Evolutionary conservation across 2,329 filamentous ascomycete species (phyloP), one percentile per base, ranked within the genome.

Genomic region (Fusarium nodosum): DNA sequence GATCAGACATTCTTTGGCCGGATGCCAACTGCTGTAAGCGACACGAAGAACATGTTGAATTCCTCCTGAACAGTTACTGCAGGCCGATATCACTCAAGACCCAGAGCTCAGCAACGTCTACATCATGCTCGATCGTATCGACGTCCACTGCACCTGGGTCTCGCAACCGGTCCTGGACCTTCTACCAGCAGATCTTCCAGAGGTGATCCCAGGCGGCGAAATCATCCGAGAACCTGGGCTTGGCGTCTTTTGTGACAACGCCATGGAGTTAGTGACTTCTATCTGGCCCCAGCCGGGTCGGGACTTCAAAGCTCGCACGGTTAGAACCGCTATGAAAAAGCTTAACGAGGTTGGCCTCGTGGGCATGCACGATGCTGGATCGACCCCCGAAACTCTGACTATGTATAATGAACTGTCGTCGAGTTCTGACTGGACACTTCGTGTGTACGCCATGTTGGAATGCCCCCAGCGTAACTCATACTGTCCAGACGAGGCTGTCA

Each of bases 161-260:
- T 92, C 90, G 1, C 81, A 87, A 28, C 83, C 88, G 20, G 87
- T 92, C 3, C 82, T 92, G 4, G 79, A 84, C 48, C 82, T 92
- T 3, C 83, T 93, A 8, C 86, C 89, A 1, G 71, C 79, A 2
- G 82, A 85, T 11, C 67, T 86, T 28, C 80, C 83, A 3, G 83
- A 86, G 58, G 76, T 87, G 7, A 77, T 89, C 3, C 87, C 88
- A 2, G 90, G 90, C 13, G 90, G 90, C 3, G 88, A 91, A 62
- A 85, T 91, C 13, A 77, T 90, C 16, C 82, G 84, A 31, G 79
- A 87, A 5, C 89, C 90, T 1, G 88, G 88, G 0, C 82, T 85
- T 72, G 90, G 90, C 42, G 89, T 92, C 12, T 92, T 92, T 71
- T 93, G 90, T 74, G 90, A 93, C 77, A 92, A 92, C 73, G 90